A percentile compares a stretch with the other conserved stretches of the same genome.
Conservation (phyloP, 192 early-diverging fungal species). For the Coemansia brasiliensis region DNA sequence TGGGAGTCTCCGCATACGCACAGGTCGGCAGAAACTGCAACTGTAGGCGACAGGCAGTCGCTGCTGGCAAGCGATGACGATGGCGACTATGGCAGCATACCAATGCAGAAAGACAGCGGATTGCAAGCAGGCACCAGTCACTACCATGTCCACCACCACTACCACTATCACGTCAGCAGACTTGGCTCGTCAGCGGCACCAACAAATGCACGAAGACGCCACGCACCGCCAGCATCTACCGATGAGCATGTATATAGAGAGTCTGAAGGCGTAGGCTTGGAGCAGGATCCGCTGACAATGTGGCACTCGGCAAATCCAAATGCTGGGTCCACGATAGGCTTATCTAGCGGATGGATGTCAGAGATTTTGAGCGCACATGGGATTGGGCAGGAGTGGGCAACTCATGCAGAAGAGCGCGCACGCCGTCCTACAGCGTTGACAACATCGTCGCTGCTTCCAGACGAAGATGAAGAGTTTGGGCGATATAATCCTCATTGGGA, state of each 20-base stretch:
- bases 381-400: constrained; percentile 32
- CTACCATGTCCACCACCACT: constrained; percentile 32
- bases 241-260: background rate
- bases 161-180: constrained; percentile 24
- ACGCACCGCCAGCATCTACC: background rate
- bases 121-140: background rate
- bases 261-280: background rate
- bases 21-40: constrained; percentile 11
- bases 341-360: constrained; percentile 27
- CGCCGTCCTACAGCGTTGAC: constrained; percentile 33
- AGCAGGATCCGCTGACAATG: constrained; percentile 27
- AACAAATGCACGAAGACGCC: constrained; percentile 16
- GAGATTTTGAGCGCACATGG: constrained; percentile 33
- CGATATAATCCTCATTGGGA: constrained; percentile 58
- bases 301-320: constrained; percentile 27
- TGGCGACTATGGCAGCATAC: constrained; percentile 2
- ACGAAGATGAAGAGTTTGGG: constrained; percentile 31
- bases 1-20: constrained; percentile 24
- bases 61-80: constrained; percentile 10
- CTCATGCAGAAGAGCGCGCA: constrained; percentile 20
- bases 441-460: constrained; percentile 14
- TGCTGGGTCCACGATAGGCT: background rate
- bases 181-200: background rate
- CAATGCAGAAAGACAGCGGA: background rate
- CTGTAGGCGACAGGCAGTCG: constrained; percentile 11